Percentiles rank a stretch among this genome's conserved stretches.
phyloP scores from a whole-genome alignment of 106 monocot genomes.

The Amphibolis antarctica region DNA sequence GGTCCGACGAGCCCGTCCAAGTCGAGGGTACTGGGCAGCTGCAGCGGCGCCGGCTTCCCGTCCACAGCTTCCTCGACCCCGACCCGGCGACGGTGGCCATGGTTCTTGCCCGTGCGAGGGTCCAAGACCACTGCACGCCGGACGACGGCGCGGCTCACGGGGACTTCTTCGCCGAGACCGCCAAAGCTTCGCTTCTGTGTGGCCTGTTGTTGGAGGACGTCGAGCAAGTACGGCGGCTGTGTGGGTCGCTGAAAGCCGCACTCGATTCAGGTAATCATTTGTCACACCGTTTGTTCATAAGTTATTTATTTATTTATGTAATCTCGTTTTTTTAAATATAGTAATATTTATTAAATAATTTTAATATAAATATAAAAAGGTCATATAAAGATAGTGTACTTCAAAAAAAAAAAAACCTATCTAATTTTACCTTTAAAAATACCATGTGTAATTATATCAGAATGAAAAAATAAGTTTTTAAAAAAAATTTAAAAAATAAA shows the following conservation, averaged over 20 bases:
- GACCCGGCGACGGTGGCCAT: slow-evolving; percentile 37
- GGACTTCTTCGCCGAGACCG: slow-evolving; percentile 47
- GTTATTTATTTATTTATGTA: too few relatives aligned
- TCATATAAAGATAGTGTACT: too few relatives aligned
- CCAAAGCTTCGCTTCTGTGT: slow-evolving; percentile 55
- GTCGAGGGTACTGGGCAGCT: background rate
- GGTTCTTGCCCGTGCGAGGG: slow-evolving; percentile 13
- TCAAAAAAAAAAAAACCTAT: too few relatives aligned
- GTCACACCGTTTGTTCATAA: too few relatives aligned
- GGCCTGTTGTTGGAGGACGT: slow-evolving; percentile 44
- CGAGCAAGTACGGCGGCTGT: slow-evolving; percentile 33
- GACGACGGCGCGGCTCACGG: slow-evolving; percentile 22
- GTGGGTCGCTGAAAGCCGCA: slow-evolving; percentile 19
- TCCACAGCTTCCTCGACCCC: slow-evolving; percentile 58
- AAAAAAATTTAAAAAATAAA: too few relatives aligned
- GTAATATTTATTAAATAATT: too few relatives aligned
- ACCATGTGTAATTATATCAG: too few relatives aligned
- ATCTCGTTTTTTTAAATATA: too few relatives aligned
- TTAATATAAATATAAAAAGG: too few relatives aligned
- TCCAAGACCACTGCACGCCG: background rate
- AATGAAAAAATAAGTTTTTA: too few relatives aligned
- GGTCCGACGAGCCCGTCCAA: background rate
- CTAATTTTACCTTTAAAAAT: too few relatives aligned
- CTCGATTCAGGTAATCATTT: slow-evolving; percentile 9
- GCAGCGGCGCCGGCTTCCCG: slow-evolving; percentile 22